Percentiles rank a stretch among this genome's conserved stretches.
Evolutionary conservation across 768 basidiomycete genomes (phyloP).

Genomic region (Kwoniella botswanensis): DNA sequence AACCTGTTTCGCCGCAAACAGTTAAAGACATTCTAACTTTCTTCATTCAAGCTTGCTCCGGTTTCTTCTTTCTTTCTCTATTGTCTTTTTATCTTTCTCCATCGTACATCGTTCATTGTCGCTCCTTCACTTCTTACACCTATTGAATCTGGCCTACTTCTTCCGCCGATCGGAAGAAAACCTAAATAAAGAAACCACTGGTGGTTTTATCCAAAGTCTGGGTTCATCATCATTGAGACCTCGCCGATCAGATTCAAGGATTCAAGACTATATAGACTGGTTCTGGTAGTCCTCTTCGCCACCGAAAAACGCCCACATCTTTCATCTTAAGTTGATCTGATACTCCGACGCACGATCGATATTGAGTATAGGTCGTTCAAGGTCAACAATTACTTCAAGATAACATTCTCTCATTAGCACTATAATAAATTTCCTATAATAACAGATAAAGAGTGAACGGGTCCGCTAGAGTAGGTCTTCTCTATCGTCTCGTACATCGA

Average conservation of each 20-base stretch:
- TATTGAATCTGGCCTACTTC: not conserved
- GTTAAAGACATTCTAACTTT: constrained; percentile 22
- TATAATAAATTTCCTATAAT: not conserved
- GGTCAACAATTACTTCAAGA: not conserved
- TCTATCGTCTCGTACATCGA: not conserved
- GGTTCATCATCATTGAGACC: constrained; percentile 9
- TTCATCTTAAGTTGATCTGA: not conserved
- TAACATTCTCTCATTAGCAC: not conserved
- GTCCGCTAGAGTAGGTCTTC: not conserved
- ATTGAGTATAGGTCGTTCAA: not conserved
- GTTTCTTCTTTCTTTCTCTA: constrained; percentile 2
- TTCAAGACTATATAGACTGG: constrained; percentile 26
- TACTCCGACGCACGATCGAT: not conserved
- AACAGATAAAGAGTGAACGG: not conserved
- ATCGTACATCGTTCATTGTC: constrained; percentile 9
- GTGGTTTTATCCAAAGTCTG: constrained; percentile 13
- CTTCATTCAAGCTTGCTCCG: constrained; percentile 26
- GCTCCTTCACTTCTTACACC: constrained; percentile 1
- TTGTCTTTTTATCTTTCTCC: constrained; percentile 1
- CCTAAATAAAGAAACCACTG: constrained; percentile 2
- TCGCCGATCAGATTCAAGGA: constrained; percentile 1
- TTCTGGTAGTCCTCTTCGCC: constrained; percentile 11
- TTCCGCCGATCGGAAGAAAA: constrained; percentile 3
- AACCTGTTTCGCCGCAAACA: constrained; percentile 22
- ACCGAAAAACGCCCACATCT: not conserved